Evolutionary conservation across 805 yeast genomes (phyloP).

Genomic region (Zygoascus flipseniorum): DNA sequence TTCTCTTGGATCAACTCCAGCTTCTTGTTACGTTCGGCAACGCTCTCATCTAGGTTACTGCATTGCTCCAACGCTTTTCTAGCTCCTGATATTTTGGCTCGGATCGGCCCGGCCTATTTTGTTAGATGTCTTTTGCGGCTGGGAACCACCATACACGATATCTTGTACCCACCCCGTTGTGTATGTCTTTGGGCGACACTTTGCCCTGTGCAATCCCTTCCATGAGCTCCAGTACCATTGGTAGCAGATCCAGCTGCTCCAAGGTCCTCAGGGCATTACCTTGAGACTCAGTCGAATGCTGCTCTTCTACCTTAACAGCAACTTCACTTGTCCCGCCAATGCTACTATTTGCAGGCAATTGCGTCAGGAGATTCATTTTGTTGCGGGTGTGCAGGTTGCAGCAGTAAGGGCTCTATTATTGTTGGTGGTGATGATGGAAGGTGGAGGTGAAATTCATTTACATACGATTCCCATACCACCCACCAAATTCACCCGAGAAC

Average conservation of each 20-base stretch:
- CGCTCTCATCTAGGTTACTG: conserved; percentile 20
- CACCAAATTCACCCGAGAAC: too few species aligned
- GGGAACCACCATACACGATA: too few species aligned
- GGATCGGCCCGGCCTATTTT: conserved; percentile 20
- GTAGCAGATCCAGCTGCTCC: conserved; percentile 21
- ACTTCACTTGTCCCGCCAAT: not conserved
- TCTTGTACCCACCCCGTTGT: conserved; percentile 17
- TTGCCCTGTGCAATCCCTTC: conserved; percentile 16
- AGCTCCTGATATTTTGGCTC: conserved; percentile 19
- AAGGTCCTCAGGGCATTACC: conserved; percentile 7
- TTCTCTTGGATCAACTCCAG: conserved; percentile 25
- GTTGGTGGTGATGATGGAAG: too few species aligned
- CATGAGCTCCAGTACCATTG: conserved; percentile 19
- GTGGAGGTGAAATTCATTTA: too few species aligned
- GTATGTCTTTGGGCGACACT: conserved; percentile 21
- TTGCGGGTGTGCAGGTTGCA: not conserved
- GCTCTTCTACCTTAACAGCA: not conserved
- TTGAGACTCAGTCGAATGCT: not conserved
- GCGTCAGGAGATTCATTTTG: not conserved
- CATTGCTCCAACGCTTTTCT: conserved; percentile 13
- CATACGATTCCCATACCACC: too few species aligned
- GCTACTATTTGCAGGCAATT: not conserved
- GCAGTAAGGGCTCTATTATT: too few species aligned
- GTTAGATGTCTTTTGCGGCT: not conserved
- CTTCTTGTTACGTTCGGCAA: conserved; percentile 17